Evolutionary conservation across 2,329 filamentous ascomycete species (phyloP), one percentile per base, ranked within the genome.

Genomic region (Aureobasidium sp.): DNA sequence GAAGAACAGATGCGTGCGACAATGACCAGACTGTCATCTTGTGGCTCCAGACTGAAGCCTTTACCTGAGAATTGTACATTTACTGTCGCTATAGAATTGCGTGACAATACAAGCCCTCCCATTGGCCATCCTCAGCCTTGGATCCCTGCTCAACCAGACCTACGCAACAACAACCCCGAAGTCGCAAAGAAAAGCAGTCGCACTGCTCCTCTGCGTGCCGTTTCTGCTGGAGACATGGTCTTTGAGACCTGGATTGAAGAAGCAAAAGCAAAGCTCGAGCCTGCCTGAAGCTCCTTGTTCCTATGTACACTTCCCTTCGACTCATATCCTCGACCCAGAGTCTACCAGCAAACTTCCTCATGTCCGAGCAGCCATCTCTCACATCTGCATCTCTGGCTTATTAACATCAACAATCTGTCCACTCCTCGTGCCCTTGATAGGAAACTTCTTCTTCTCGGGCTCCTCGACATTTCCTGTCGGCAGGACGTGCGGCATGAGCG

Each of bases 11-110:
- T 93, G 50, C 81, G 89, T 29, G 89, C 83, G 2, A 85, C 85
- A 0, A 76, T 93, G 67, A 77, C 82, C 60, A 82, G 83, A 51
- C 75, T 93, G 15, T 81, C 84, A 0, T 82, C 84, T 63, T 80
- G 83, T 3, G 84, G 80, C 9, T 80, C 85, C 64, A 80, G 77
- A 61, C 78, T 90, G 65, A 75, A 73, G 0, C 73, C 79, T 0
- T 71, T 91, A 26, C 87, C 88, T 0, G 74, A 79, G 1, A 82
- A 82, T 1, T 91, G 88, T 72, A 88, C 87, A 0, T 93, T 89
- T 72, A 90, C 88, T 0, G 73, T 93, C n/a, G 87, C 86, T 0
- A 81, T 93, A 44, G 89, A 93, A 73, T 72, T 92, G 66, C 83
- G 82, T 42, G 83, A 87, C 26, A 79, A 85, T 44, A 79, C 78